Conservation (phyloP, 1,284 basidiomycete species). For the Ceratobasidium sp. region DNA sequence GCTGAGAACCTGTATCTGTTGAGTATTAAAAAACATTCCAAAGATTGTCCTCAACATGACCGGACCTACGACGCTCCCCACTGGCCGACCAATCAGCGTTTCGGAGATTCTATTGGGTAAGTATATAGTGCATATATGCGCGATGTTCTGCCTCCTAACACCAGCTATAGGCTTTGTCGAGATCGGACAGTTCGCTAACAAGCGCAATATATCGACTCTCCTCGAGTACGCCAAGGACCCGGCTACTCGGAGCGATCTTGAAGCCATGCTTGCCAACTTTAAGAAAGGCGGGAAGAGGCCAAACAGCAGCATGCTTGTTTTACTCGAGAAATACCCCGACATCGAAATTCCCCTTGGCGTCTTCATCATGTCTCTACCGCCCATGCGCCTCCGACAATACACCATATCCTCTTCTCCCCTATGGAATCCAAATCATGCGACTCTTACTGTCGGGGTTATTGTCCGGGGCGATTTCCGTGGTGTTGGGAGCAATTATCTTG, state of each 20-base stretch:
- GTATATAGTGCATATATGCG: conserved; percentile 58
- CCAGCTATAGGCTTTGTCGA: conserved; percentile 50
- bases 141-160: not conserved
- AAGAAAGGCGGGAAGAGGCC: conserved; percentile 58
- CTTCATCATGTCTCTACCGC: conserved; percentile 63
- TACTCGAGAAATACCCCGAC: conserved; percentile 61
- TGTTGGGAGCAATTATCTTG: conserved; percentile 66
- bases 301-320: conserved; percentile 59
- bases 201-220: conserved; percentile 50
- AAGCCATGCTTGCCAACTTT: conserved; percentile 56
- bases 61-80: conserved; percentile 59
- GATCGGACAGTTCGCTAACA: conserved; percentile 52
- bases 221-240: conserved; percentile 43
- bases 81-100: conserved; percentile 16
- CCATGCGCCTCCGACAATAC: conserved; percentile 67
- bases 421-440: conserved; percentile 61
- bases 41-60: conserved; percentile 61
- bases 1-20: not conserved
- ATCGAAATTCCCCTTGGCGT: conserved; percentile 60
- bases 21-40: not conserved
- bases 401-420: conserved; percentile 69
- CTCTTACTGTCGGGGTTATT: conserved; percentile 65
- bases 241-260: conserved; percentile 51
- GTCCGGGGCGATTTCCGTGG: conserved; percentile 60
- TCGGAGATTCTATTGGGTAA: conserved; percentile 51